These are phyloP conservation scores for Crucibulum laeve DNA, from an alignment of 768 basidiomycete genomes.

Conservation along the genomic window DNA sequence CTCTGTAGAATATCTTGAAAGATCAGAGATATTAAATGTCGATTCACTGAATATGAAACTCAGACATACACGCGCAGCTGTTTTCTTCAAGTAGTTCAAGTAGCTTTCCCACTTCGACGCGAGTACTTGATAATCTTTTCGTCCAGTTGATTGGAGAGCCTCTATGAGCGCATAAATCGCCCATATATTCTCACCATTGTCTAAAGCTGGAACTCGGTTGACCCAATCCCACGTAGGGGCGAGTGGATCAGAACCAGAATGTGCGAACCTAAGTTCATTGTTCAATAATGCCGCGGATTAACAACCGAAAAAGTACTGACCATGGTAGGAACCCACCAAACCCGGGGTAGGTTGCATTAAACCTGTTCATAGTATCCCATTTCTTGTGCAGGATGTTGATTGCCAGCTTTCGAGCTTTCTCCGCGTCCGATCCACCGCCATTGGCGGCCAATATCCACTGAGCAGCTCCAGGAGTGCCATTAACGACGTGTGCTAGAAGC, in stretches of 20 bases:
- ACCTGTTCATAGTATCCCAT: slow-evolving; percentile 12
- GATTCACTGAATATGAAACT: no score
- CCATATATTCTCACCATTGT: slow-evolving; percentile 20
- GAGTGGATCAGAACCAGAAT: slow-evolving; percentile 10
- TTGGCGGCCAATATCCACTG: slow-evolving; percentile 15
- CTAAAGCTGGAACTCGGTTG: slow-evolving; percentile 18
- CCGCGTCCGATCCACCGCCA: slow-evolving; percentile 9
- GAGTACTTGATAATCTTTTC: slow-evolving; percentile 9
- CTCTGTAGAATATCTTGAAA: slow-evolving; percentile 16
- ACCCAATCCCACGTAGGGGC: slow-evolving; percentile 19
- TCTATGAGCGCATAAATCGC: slow-evolving; percentile 16
- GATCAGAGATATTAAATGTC: not conserved
- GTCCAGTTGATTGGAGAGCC: slow-evolving; percentile 9
- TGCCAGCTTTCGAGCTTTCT: slow-evolving; percentile 13
- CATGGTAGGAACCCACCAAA: slow-evolving; percentile 21
- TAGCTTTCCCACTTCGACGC: slow-evolving; percentile 14
- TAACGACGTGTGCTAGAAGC: slow-evolving; percentile 15
- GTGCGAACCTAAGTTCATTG: slow-evolving; percentile 18
- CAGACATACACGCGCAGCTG: slow-evolving; percentile 6
- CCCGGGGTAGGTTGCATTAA: slow-evolving; percentile 18
- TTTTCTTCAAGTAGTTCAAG: slow-evolving; percentile 14
- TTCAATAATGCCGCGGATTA: no score
- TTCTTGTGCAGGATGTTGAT: slow-evolving; percentile 13
- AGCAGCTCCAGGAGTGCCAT: slow-evolving; percentile 13
- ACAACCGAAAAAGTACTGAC: slow-evolving; percentile 5